Percentiles rank a stretch among this genome's conserved stretches.
Evolutionary conservation across 495 filamentous ascomycete species (phyloP).

Genomic region (Aspergillus kassunensis): DNA sequence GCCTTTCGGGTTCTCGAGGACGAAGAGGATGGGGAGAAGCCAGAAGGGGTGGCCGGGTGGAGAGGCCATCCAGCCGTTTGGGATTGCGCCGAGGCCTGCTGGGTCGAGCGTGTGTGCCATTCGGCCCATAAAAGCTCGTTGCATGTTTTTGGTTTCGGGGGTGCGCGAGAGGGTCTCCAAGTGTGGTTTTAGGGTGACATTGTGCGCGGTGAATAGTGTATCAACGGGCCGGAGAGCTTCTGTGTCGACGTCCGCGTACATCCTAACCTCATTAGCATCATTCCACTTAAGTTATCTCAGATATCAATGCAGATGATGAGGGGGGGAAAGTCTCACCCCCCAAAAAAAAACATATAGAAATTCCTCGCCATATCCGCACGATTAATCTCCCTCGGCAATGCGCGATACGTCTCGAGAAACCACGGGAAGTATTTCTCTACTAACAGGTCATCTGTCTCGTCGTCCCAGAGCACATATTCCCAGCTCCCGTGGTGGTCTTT

Average conservation of each 20-base stretch:
- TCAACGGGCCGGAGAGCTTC: slow-evolving; percentile 18
- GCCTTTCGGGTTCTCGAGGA: slow-evolving; percentile 19
- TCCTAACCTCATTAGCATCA: slow-evolving; percentile 9
- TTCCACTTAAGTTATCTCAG: too few relatives aligned
- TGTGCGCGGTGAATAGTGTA: slow-evolving; percentile 14
- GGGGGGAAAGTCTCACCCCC: slow-evolving; percentile 11
- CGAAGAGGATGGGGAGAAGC: slow-evolving; percentile 18
- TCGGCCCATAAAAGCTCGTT: slow-evolving; percentile 20
- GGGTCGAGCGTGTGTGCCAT: slow-evolving; percentile 17
- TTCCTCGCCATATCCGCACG: slow-evolving; percentile 21
- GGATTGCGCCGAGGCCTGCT: slow-evolving; percentile 16
- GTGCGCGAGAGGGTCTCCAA: not conserved
- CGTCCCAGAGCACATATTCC: slow-evolving; percentile 26
- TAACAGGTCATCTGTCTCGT: slow-evolving; percentile 17
- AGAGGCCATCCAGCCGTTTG: slow-evolving; percentile 25
- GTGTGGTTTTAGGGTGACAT: slow-evolving; percentile 9
- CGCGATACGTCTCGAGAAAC: slow-evolving; percentile 17
- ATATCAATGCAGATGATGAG: too few relatives aligned
- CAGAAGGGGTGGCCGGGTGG: slow-evolving; percentile 25
- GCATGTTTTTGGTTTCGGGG: not conserved
- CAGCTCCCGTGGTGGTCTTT: slow-evolving; percentile 15
- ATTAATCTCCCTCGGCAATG: slow-evolving; percentile 19
- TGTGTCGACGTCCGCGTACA: slow-evolving; percentile 24
- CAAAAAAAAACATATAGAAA: slow-evolving; percentile 22
- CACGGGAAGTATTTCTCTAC: slow-evolving; percentile 19